Percentiles rank a stretch among this genome's conserved stretches.
Evolutionary conservation across 768 basidiomycete species (phyloP).

Genomic region (Punctularia strigosozonata): DNA sequence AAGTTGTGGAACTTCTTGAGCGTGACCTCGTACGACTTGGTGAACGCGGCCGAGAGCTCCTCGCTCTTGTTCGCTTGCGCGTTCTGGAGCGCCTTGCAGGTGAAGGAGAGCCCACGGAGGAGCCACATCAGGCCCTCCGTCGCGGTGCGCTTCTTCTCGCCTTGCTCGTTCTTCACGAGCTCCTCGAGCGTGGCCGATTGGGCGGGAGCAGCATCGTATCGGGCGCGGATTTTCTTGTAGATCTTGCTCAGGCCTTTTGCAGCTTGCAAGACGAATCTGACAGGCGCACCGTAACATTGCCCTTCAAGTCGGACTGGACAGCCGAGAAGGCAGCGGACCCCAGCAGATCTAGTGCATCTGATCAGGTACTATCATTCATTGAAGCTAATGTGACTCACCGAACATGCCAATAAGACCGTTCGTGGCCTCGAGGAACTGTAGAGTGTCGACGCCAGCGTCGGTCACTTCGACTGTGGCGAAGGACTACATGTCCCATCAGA

Average conservation of each 20-base stretch:
- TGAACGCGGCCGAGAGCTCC: constrained; percentile 69
- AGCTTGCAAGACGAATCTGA: too few relatives aligned
- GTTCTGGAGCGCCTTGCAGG: constrained; percentile 64
- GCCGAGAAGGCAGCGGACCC: constrained; percentile 74
- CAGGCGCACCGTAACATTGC: constrained; percentile 74
- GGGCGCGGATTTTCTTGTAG: constrained; percentile 79
- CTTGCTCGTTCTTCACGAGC: constrained; percentile 75
- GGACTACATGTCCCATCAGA: too few relatives aligned
- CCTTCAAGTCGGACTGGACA: constrained; percentile 79
- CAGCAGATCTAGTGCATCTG: constrained; percentile 77
- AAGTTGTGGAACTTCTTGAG: constrained; percentile 83
- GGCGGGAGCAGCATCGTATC: constrained; percentile 56
- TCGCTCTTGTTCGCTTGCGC: constrained; percentile 49
- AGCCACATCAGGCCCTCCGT: constrained; percentile 95
- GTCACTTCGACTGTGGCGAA: constrained; percentile 85
- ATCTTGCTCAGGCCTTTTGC: neutral
- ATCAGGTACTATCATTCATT: too few relatives aligned
- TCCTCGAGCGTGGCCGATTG: constrained; percentile 71
- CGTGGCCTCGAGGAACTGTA: constrained; percentile 78
- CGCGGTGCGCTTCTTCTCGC: constrained; percentile 77
- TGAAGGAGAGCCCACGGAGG: constrained; percentile 84
- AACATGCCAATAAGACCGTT: constrained; percentile 85
- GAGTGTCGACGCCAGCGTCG: constrained; percentile 80
- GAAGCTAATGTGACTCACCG: constrained; percentile 37
- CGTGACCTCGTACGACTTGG: constrained; percentile 66